Evolutionary conservation across 2,329 filamentous ascomycete species (phyloP).

Genomic region (Penicillium sp.): DNA sequence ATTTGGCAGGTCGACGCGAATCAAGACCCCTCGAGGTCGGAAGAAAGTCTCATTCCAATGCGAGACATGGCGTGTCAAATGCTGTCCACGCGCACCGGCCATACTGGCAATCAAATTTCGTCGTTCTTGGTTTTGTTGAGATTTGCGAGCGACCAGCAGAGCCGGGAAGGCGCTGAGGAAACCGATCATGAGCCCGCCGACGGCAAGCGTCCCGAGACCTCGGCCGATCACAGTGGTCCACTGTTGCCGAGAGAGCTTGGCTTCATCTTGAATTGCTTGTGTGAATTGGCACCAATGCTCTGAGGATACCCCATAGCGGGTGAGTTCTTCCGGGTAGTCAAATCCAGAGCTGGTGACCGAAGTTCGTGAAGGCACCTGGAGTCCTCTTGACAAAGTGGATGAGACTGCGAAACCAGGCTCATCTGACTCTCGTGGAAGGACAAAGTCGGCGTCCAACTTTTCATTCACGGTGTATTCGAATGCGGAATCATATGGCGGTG

Average conservation of each 20-base stretch:
- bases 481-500: constrained; percentile 11
- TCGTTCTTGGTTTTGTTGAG: constrained; percentile 22
- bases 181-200: constrained; percentile 33
- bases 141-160: constrained; percentile 20
- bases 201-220: constrained; percentile 28
- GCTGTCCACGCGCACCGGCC: constrained; percentile 6
- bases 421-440: constrained; percentile 12
- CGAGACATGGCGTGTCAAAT: constrained; percentile 22
- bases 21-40: constrained; percentile 26
- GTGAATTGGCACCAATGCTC: constrained; percentile 30
- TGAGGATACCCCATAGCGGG: constrained; percentile 18
- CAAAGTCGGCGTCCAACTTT: constrained; percentile 9
- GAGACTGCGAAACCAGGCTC: constrained; percentile 20
- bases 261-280: constrained; percentile 25
- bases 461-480: background rate
- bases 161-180: constrained; percentile 30
- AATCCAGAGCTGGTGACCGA: constrained; percentile 30
- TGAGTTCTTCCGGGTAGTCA: constrained; percentile 27
- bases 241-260: constrained; percentile 27
- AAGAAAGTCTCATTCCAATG: constrained; percentile 33
- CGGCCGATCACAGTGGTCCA: constrained; percentile 31
- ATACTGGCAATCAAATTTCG: constrained; percentile 26
- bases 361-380: constrained; percentile 31
- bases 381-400: constrained; percentile 23
- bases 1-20: constrained; percentile 32